These are phyloP conservation scores for Lepraria neglecta DNA, from an alignment of 495 filamentous ascomycete genomes.

Conservation along the genomic window DNA sequence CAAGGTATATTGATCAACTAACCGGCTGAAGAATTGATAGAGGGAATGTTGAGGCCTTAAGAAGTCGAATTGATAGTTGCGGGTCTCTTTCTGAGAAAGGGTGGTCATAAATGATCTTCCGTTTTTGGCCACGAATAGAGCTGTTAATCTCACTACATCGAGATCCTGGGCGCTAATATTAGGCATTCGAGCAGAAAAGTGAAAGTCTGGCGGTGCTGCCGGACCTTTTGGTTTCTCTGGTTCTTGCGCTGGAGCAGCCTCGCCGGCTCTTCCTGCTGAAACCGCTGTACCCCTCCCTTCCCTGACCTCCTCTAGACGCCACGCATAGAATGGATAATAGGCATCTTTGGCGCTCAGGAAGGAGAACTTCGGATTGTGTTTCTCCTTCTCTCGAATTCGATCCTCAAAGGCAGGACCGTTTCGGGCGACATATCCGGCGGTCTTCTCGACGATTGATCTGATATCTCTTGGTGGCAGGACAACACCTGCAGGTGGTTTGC, in stretches of 20 bases:
- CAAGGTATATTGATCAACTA: conserved; percentile 91
- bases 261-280: conserved; percentile 67
- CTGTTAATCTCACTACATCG: conserved; percentile 85
- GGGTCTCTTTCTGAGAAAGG: conserved; percentile 75
- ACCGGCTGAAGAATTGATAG: conserved; percentile 85
- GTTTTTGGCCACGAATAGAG: conserved; percentile 83
- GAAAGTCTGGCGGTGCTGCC: conserved; percentile 77
- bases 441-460: conserved; percentile 82
- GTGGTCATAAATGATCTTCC: conserved; percentile 85
- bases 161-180: conserved; percentile 94
- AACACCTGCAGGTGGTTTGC: conserved; percentile 73
- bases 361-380: conserved; percentile 81
- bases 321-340: conserved; percentile 82
- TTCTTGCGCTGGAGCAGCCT: conserved; percentile 50
- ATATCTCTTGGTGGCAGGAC: conserved; percentile 82
- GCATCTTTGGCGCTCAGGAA: conserved; percentile 78
- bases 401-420: conserved; percentile 82
- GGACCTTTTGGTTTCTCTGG: conserved; percentile 72
- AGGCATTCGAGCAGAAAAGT: conserved; percentile 95
- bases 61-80: conserved; percentile 97
- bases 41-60: conserved; percentile 90
- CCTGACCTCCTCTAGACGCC: conserved; percentile 79
- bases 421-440: conserved; percentile 86
- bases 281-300: conserved; percentile 75
- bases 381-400: conserved; percentile 79